Evolutionary conservation across 352 stramenopile genomes (phyloP).

Genomic region (Globisporangium polare): DNA sequence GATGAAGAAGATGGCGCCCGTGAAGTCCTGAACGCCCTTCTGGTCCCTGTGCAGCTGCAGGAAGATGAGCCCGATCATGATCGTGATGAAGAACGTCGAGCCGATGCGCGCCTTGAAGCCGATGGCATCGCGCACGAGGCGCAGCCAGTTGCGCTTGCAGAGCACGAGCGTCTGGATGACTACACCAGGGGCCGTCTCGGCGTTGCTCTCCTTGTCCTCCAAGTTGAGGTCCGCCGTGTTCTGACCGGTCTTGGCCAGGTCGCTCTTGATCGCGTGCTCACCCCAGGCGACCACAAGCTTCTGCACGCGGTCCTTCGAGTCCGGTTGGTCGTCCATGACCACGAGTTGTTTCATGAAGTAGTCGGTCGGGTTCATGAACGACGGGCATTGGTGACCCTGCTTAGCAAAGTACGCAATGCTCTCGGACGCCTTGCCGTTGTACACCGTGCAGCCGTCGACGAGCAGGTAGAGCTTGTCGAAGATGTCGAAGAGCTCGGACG

Average conservation of each 20-base stretch:
- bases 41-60: constrained; percentile 24
- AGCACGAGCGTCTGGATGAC: constrained; percentile 21
- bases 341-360: constrained; percentile 45
- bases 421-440: constrained; percentile 34
- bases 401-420: constrained; percentile 30
- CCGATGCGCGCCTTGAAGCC: constrained; percentile 28
- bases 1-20: constrained; percentile 39
- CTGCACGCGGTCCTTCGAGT: constrained; percentile 20
- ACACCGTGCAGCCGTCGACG: constrained; percentile 30
- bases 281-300: constrained; percentile 20
- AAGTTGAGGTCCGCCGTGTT: background rate
- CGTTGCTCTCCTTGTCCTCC: constrained; percentile 11
- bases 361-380: constrained; percentile 40
- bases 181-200: constrained; percentile 14
- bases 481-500: constrained; percentile 38
- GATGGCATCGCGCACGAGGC: constrained; percentile 29
- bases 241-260: background rate
- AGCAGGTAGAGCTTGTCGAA: constrained; percentile 41
- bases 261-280: background rate
- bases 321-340: constrained; percentile 24
- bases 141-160: constrained; percentile 26
- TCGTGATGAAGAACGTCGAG: constrained; percentile 29
- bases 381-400: constrained; percentile 25
- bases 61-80: constrained; percentile 35
- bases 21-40: constrained; percentile 33